Percentiles rank a stretch among this genome's conserved stretches.
Conservation (phyloP, 495 filamentous ascomycete genomes). For the Lophiotrema nucula region DNA sequence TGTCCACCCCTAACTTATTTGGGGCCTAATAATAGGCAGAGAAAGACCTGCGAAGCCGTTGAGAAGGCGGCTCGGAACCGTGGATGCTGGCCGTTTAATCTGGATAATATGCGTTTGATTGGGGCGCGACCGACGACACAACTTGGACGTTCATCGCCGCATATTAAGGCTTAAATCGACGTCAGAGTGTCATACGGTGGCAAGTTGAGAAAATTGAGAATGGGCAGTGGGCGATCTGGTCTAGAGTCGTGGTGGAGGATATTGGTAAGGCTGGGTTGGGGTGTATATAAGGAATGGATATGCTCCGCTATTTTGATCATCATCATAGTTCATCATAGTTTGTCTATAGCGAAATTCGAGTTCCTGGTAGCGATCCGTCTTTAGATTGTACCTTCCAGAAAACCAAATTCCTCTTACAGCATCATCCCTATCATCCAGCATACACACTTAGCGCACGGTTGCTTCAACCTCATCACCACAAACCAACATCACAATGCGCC, state of each 20-base stretch:
- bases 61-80: background rate
- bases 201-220: constrained; percentile 7
- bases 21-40: background rate
- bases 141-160: background rate
- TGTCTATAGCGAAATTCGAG: too few relatives aligned
- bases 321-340: background rate
- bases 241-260: background rate
- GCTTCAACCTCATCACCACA: background rate
- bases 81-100: constrained; percentile 7
- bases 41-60: background rate
- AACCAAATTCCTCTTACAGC: background rate
- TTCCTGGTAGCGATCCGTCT: background rate
- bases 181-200: constrained; percentile 25
- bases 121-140: background rate
- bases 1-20: background rate
- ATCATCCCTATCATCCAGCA: background rate
- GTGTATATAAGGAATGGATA: constrained; percentile 7
- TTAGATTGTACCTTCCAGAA: background rate
- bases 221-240: background rate
- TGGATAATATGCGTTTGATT: constrained; percentile 11
- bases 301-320: background rate
- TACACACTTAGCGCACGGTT: background rate
- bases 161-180: constrained; percentile 19
- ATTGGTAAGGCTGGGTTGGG: background rate
- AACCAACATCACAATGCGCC: background rate